Evolutionary conservation across 2,329 filamentous ascomycete genomes (phyloP), one percentile per base, ranked within the genome.

Genomic region (Cryphonectria carpinicola): DNA sequence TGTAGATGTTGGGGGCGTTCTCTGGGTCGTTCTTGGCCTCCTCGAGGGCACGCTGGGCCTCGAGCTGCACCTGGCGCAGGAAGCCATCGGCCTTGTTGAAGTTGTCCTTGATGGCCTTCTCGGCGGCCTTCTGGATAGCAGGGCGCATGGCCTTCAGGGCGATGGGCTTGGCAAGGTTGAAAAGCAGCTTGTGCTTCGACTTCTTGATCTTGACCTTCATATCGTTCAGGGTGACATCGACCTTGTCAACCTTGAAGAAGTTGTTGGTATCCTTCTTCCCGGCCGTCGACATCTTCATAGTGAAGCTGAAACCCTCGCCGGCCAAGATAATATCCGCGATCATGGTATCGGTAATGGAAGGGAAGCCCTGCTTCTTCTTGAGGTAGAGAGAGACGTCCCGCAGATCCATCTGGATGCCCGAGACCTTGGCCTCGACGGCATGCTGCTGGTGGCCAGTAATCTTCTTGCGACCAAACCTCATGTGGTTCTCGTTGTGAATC

Each of bases 211-310:
- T 97, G 83, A 99, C 90, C 76, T 92, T 88, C 70, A 98, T 86
- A 78, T 95, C 81, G 82, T 93, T 92, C 75, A 97, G 89, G 76
- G 93, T 90, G 28, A 97, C 93, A 56, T 92, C 86, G 3, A 97
- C 92, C 81, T 92, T 95, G 78, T 97, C 94, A 72, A 98, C 88
- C 88, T 97, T 98, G 88, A 98, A 95, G 83, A 97, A 96, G 80
- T 96, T 90, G 76, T 93, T 89, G 39, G 86, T 84, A 77, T 97
- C 94, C 28, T 85, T 86, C 79, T 91, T 88, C 67, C 95, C 90
- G 3, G 93, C 91, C 63, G 91, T 95, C 70, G 95, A 93, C 76
- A 97, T 87, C 79, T 94, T 93, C 78, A 98, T 89, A 82, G 94
- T 95, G 88, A 98, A 97, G 77, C 92, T 92, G 80, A 99, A 91